Evolutionary conservation across 768 basidiomycete species (phyloP), one percentile per base, ranked within the genome.

Genomic region (Myochromella boudieri): DNA sequence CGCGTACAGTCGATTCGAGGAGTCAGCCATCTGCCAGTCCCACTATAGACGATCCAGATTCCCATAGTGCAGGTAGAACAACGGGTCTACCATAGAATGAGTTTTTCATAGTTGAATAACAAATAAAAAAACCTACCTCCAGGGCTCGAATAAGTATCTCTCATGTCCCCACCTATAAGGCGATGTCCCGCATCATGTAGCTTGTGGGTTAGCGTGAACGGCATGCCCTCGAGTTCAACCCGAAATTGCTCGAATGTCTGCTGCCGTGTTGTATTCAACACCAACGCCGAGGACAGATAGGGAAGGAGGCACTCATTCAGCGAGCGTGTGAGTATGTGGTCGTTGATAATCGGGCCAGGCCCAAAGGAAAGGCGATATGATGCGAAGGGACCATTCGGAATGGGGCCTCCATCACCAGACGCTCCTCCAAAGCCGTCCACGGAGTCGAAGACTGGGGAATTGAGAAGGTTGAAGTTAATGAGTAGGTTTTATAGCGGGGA

Each of bases 41-140:
- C 67, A 69, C 70, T 69, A 71, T 1, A 73, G 56, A n/a, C 69
- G 61, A 40, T 72, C 69, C 10, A 74, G 42, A 42, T 69, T 70
- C 10, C 66, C 62, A 43, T 71, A 69, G 46, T 72, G 70, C 15
- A 71, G 53, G 53, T 67, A 70, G 56, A 72, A 72, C 7, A 74
- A 29, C 3, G 70, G 69, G 40, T 72, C 69, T 71, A 40, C n/a
- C 11, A 12, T 10, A 8, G 32, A 8, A 4, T 37, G 24, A 37
- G 15, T 1, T 15, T 6, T 4, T 1, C 24, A 17, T 2, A 33
- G 20, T 8, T 12, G 24, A 9, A 17, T 2, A 11, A 11, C 6
- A 17, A 2, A 9, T 27, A 27, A 14, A 2, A 34, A 10, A 27
- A 55, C 66, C 50, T 11, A 65, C 71, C 71, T 61, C 64, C 69